phyloP scores from a whole-genome alignment of 2,329 filamentous ascomycete species.

The Aspergillus quadrilineatus region DNA sequence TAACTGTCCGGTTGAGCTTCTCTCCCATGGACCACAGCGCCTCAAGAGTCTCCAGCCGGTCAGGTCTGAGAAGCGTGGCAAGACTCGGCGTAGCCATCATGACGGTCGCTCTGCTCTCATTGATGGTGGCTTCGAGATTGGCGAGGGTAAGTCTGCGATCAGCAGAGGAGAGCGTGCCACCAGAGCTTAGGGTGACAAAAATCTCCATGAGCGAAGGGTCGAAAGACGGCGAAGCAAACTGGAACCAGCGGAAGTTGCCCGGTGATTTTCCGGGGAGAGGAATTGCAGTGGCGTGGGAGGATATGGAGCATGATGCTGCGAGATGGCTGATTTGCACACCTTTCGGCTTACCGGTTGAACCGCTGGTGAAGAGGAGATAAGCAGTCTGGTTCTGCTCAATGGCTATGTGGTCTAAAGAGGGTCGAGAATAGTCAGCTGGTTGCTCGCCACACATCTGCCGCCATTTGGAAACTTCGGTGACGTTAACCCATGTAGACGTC shows the following conservation, averaged over 20 bases:
- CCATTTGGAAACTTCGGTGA: slow-evolving; percentile 23
- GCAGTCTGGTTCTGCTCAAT: slow-evolving; percentile 26
- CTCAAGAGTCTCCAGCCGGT: slow-evolving; percentile 24
- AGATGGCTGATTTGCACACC: slow-evolving; percentile 34
- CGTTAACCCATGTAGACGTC: slow-evolving; percentile 23
- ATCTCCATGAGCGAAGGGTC: slow-evolving; percentile 34
- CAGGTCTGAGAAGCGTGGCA: slow-evolving; percentile 34
- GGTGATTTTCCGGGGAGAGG: slow-evolving; percentile 21
- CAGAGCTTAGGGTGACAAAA: slow-evolving; percentile 31
- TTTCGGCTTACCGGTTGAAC: slow-evolving; percentile 37
- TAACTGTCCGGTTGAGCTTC: slow-evolving; percentile 32
- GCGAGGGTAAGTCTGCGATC: slow-evolving; percentile 30
- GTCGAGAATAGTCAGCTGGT: not conserved
- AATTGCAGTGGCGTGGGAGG: slow-evolving; percentile 28
- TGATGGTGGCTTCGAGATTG: slow-evolving; percentile 28
- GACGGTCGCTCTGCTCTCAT: slow-evolving; percentile 34
- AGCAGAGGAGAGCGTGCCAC: slow-evolving; percentile 38
- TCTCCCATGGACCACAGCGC: slow-evolving; percentile 39
- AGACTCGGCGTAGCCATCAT: slow-evolving; percentile 43
- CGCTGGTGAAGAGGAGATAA: slow-evolving; percentile 37
- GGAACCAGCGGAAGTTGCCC: slow-evolving; percentile 38
- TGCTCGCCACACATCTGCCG: slow-evolving; percentile 10
- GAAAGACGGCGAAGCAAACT: slow-evolving; percentile 39
- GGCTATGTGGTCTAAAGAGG: slow-evolving; percentile 7
- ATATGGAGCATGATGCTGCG: slow-evolving; percentile 33